Evolutionary conservation across 2,329 filamentous ascomycete species (phyloP).

Genomic region (Ophiosphaerella korrae): DNA sequence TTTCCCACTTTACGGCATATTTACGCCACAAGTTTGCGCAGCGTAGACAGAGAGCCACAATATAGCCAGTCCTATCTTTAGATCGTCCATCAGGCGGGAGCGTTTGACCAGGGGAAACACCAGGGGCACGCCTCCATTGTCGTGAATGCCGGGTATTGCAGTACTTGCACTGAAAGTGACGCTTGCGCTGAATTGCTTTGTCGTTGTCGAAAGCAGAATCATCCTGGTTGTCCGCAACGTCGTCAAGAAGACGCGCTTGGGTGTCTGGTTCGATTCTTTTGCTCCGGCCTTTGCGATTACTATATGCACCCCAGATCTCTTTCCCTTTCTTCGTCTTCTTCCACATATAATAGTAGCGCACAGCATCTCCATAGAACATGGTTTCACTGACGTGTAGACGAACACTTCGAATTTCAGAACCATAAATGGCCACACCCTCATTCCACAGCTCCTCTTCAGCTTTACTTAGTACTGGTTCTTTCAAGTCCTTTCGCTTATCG

Average conservation of each 20-base stretch:
- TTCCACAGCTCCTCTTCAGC: constrained; percentile 89
- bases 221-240: constrained; percentile 89
- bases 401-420: constrained; percentile 84
- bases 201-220: constrained; percentile 94
- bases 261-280: constrained; percentile 63
- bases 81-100: constrained; percentile 71
- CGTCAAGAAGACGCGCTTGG: constrained; percentile 81
- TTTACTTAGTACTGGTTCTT: constrained; percentile 79
- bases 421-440: constrained; percentile 85
- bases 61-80: constrained; percentile 77
- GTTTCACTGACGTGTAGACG: constrained; percentile 81
- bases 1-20: constrained; percentile 95
- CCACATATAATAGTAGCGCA: constrained; percentile 97
- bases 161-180: constrained; percentile 91
- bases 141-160: constrained; percentile 79
- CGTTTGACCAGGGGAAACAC: constrained; percentile 71
- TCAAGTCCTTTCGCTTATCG: constrained; percentile 72
- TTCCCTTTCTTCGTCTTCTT: constrained; percentile 88
- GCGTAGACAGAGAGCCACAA: constrained; percentile 84
- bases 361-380: constrained; percentile 77
- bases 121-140: constrained; percentile 90
- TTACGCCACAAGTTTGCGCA: constrained; percentile 94
- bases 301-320: constrained; percentile 88
- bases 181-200: constrained; percentile 80
- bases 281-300: constrained; percentile 87